Conservation (phyloP, 768 basidiomycete species). For the Aureoboletus auriporus region DNA sequence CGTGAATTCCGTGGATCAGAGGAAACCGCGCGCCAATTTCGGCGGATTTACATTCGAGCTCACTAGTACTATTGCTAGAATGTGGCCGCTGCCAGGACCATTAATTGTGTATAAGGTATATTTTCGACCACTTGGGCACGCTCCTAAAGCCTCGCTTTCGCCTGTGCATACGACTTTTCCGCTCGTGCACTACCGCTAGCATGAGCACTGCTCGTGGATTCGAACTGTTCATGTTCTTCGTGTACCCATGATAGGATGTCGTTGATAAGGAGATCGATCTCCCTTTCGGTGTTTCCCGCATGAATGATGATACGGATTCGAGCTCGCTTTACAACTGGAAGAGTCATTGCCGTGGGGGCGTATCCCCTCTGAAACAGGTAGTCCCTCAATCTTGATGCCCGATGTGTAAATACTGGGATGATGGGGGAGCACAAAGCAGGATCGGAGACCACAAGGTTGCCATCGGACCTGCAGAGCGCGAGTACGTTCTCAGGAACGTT, state of each 20-base stretch:
- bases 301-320: conserved; percentile 16
- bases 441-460: neutral
- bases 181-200: too few relatives aligned
- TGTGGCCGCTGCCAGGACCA: too few relatives aligned
- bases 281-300: conserved; percentile 12
- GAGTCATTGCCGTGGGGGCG: conserved; percentile 5
- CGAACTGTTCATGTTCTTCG: neutral
- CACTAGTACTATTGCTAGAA: too few relatives aligned
- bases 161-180: too few relatives aligned
- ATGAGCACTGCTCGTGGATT: too few relatives aligned
- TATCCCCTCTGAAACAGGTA: conserved; percentile 14
- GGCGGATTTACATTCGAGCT: too few relatives aligned
- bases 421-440: conserved; percentile 12
- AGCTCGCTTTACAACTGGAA: conserved; percentile 11
- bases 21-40: too few relatives aligned
- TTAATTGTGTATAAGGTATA: too few relatives aligned
- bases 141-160: too few relatives aligned
- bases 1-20: too few relatives aligned
- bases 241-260: conserved; percentile 11
- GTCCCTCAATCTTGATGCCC: conserved; percentile 3
- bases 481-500: conserved; percentile 1
- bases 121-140: too few relatives aligned
- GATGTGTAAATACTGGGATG: conserved; percentile 16
- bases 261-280: conserved; percentile 9
- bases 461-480: neutral